Evolutionary conservation across 2,329 filamentous ascomycete species (phyloP).

Genomic region (Aureobasidium lini): DNA sequence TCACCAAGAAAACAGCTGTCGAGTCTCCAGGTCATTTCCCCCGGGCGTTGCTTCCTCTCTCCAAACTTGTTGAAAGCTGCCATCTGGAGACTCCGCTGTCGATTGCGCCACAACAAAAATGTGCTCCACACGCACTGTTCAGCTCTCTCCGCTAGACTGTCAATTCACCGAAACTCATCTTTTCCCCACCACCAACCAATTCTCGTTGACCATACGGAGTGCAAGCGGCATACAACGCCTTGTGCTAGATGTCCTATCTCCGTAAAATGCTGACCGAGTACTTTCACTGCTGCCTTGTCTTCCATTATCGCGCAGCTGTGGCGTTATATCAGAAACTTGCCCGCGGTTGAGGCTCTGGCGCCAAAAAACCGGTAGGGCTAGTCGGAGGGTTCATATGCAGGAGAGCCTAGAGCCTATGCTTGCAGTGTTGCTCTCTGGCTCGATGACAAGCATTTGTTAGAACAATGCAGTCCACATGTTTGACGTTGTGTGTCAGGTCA

Average conservation of each 20-base stretch:
- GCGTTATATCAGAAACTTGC: background rate
- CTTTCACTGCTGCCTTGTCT: background rate
- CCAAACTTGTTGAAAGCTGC: background rate
- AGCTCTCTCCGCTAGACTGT: background rate
- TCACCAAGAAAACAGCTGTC: background rate
- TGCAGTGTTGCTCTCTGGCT: background rate
- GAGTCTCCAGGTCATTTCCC: background rate
- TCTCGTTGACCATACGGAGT: background rate
- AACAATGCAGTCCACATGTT: no score
- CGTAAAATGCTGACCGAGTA: background rate
- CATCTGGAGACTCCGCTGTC: constrained; percentile 5
- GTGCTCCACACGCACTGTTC: constrained; percentile 4
- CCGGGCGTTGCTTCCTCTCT: background rate
- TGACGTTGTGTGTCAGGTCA: no score
- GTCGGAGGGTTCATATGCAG: background rate
- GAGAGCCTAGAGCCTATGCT: background rate
- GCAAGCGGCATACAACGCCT: background rate
- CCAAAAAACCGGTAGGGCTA: background rate
- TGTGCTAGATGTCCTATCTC: background rate
- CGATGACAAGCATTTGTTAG: no score
- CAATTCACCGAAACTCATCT: constrained; percentile 4
- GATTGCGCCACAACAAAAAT: background rate
- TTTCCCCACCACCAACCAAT: background rate
- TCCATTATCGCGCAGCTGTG: background rate
- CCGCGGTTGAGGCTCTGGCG: background rate